Percentiles rank a stretch among this genome's conserved stretches.
These are phyloP conservation scores for Quercus rubra DNA, from an alignment of 306 rosid genomes.

Conservation along the genomic window DNA sequence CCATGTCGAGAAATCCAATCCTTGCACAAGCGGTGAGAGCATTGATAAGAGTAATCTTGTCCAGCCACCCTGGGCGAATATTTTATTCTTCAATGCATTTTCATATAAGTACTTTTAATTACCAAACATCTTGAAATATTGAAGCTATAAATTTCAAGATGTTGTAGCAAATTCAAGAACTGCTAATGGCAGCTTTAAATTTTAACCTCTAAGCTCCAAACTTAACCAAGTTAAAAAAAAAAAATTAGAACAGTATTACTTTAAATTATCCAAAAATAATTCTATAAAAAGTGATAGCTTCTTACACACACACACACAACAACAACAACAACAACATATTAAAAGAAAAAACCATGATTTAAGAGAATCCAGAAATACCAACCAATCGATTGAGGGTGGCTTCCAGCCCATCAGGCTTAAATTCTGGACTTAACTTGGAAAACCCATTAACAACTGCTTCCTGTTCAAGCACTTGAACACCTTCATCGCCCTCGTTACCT, in stretches of 20 bases:
- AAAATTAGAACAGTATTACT: too few species aligned
- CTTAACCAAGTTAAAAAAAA: too few species aligned
- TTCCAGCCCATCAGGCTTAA: slow-evolving; percentile 34
- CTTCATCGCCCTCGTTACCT: slow-evolving; percentile 37
- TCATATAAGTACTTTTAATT: background rate
- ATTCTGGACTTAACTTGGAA: slow-evolving; percentile 18
- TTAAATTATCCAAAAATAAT: background rate
- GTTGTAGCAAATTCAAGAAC: background rate
- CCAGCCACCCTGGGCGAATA: background rate
- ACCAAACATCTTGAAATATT: background rate
- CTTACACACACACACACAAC: background rate
- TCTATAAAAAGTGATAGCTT: too few species aligned
- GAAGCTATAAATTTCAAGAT: background rate
- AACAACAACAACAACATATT: background rate
- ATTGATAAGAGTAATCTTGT: too few species aligned
- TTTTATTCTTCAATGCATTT: background rate
- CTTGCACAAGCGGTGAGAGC: too few species aligned
- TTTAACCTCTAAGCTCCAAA: too few species aligned
- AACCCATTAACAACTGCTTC: slow-evolving; percentile 49
- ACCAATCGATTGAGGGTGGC: slow-evolving; percentile 65
- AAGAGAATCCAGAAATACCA: slow-evolving; percentile 19
- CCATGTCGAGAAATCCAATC: too few species aligned
- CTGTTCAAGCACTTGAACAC: slow-evolving; percentile 42
- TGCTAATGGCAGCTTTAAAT: background rate
- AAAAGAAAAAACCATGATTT: background rate